phyloP scores from a whole-genome alignment of 257 asterid species.

The Oldenlandia corymbosa region DNA sequence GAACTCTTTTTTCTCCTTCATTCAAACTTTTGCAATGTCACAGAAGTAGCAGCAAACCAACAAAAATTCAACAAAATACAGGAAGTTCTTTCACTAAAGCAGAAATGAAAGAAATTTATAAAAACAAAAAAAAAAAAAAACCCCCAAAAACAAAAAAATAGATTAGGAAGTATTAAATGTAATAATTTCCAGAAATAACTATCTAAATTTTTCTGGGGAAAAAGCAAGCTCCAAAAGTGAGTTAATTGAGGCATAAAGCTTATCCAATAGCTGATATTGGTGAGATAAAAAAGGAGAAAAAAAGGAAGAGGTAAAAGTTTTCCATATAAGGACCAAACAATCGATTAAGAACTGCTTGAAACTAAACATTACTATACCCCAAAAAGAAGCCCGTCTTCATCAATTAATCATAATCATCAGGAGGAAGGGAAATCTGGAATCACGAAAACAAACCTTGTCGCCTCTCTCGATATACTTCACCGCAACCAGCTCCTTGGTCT shows the following conservation, averaged over 20 bases:
- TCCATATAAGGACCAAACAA: slow-evolving; percentile 4
- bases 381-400: not conserved
- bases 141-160: not conserved
- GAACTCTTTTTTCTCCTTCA: too few species aligned
- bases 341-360: slow-evolving; percentile 4
- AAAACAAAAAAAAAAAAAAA: not conserved
- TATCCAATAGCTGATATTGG: not conserved
- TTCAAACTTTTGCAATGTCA: not conserved
- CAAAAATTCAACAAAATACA: not conserved
- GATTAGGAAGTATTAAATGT: not conserved
- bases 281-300: not conserved
- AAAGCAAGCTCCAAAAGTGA: not conserved
- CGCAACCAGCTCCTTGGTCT: slow-evolving; percentile 72
- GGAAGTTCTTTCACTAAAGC: too few species aligned
- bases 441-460: slow-evolving; percentile 54
- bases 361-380: slow-evolving; percentile 1
- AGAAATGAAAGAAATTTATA: too few species aligned
- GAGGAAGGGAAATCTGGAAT: not conserved
- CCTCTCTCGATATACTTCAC: slow-evolving; percentile 89
- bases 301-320: not conserved
- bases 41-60: not conserved
- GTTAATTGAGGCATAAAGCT: slow-evolving; percentile 6
- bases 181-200: slow-evolving; percentile 10
- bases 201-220: slow-evolving; percentile 4
- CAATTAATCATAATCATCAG: not conserved